Conservation (phyloP, 768 basidiomycete species). For the Suillus paluster region DNA sequence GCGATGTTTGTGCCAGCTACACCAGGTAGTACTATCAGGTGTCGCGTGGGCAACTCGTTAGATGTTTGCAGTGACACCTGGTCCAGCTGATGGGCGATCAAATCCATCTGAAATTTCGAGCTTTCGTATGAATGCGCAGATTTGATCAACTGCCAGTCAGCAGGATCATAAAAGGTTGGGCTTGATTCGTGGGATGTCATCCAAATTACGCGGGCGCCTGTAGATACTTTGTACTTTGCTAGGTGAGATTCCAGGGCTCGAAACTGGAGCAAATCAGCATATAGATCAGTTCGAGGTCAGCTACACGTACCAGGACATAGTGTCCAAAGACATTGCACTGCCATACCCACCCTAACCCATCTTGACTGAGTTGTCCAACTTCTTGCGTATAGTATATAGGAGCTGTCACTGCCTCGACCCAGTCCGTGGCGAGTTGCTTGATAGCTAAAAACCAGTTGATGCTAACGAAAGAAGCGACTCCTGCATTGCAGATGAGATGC, state of each 20-base stretch:
- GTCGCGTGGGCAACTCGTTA: conserved; percentile 37
- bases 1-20: conserved; percentile 69
- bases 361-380: conserved; percentile 59
- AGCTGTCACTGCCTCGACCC: conserved; percentile 51
- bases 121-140: conserved; percentile 68
- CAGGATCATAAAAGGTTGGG: conserved; percentile 55
- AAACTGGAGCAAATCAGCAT: conserved; percentile 47
- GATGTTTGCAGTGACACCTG: conserved; percentile 38
- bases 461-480: conserved; percentile 58
- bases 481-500: conserved; percentile 82
- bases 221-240: conserved; percentile 43
- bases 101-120: conserved; percentile 78
- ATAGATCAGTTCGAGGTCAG: conserved; percentile 1
- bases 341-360: conserved; percentile 83
- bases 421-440: conserved; percentile 50
- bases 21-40: conserved; percentile 73
- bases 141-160: conserved; percentile 74
- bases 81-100: conserved; percentile 63
- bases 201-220: conserved; percentile 73
- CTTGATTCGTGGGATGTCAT: conserved; percentile 72
- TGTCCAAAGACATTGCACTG: conserved; percentile 86
- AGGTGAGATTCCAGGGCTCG: conserved; percentile 63
- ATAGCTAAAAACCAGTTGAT: conserved; percentile 55
- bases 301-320: conserved; percentile 66
- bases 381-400: conserved; percentile 64